These are phyloP conservation scores for Aspergillus cristatus DNA, from an alignment of 495 filamentous ascomycete species.

Conservation along the genomic window DNA sequence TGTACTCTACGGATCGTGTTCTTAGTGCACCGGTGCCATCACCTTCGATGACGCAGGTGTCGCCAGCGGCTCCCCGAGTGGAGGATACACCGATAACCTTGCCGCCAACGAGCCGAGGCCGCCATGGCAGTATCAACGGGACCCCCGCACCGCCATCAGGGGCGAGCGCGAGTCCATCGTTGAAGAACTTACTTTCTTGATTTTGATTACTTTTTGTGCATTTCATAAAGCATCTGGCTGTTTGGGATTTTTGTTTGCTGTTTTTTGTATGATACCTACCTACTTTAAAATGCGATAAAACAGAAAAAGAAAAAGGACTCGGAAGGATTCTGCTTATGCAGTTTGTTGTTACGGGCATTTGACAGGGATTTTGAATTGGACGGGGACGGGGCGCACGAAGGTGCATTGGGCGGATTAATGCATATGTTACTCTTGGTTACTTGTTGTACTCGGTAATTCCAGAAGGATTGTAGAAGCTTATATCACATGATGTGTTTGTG, in stretches of 20 bases:
- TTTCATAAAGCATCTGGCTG: too few relatives aligned
- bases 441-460: too few relatives aligned
- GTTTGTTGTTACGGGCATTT: too few relatives aligned
- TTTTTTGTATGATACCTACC: conserved; percentile 10
- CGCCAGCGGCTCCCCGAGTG: conserved; percentile 22
- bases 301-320: not conserved
- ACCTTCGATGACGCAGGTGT: conserved; percentile 27
- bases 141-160: conserved; percentile 31
- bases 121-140: conserved; percentile 27
- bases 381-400: too few relatives aligned
- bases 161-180: conserved; percentile 67
- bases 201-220: too few relatives aligned
- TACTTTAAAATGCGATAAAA: not conserved
- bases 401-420: too few relatives aligned
- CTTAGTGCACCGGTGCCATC: conserved; percentile 28
- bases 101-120: conserved; percentile 16
- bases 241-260: conserved; percentile 16
- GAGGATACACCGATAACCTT: conserved; percentile 24
- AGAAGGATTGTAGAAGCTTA: too few relatives aligned
- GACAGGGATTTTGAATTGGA: too few relatives aligned
- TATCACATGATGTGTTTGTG: too few relatives aligned
- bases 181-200: conserved; percentile 66
- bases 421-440: too few relatives aligned
- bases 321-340: not conserved
- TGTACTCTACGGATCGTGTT: conserved; percentile 28